Evolutionary conservation across 495 filamentous ascomycete species (phyloP).

Genomic region (Hypoxylon fragiforme): DNA sequence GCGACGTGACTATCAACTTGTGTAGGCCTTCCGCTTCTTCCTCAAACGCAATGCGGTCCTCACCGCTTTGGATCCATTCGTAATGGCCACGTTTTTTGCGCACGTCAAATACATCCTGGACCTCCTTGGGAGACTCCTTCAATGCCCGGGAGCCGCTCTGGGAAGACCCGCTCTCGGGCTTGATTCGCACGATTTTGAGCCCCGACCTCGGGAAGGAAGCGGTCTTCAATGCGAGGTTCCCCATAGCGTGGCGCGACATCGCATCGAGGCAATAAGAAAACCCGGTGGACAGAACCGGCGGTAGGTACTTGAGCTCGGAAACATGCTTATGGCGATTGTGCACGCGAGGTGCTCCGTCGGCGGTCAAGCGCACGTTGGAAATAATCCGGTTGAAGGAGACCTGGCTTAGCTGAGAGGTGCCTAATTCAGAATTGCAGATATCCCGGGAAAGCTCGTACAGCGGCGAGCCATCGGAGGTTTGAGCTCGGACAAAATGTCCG

Average conservation of each 20-base stretch:
- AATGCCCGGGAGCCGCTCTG: slow-evolving; percentile 16
- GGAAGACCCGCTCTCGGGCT: slow-evolving; percentile 25
- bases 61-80: slow-evolving; percentile 33
- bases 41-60: slow-evolving; percentile 35
- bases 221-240: slow-evolving; percentile 27
- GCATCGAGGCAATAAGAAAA: slow-evolving; percentile 28
- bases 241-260: slow-evolving; percentile 20
- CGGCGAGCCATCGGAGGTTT: slow-evolving; percentile 24
- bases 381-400: slow-evolving; percentile 40
- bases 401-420: slow-evolving; percentile 28
- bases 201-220: slow-evolving; percentile 31
- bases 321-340: slow-evolving; percentile 26
- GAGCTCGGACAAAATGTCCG: slow-evolving; percentile 35
- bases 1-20: slow-evolving; percentile 31
- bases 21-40: slow-evolving; percentile 14
- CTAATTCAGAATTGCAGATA: slow-evolving; percentile 4
- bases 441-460: slow-evolving; percentile 38
- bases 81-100: slow-evolving; percentile 17
- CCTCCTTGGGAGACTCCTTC: slow-evolving; percentile 19
- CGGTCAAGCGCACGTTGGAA: slow-evolving; percentile 25
- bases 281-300: slow-evolving; percentile 14
- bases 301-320: slow-evolving; percentile 35
- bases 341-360: slow-evolving; percentile 27
- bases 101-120: slow-evolving; percentile 29
- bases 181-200: slow-evolving; percentile 24